Evolutionary conservation across 176 grass and related monocot genomes (phyloP).

Genomic region (Juncus inflexus): DNA sequence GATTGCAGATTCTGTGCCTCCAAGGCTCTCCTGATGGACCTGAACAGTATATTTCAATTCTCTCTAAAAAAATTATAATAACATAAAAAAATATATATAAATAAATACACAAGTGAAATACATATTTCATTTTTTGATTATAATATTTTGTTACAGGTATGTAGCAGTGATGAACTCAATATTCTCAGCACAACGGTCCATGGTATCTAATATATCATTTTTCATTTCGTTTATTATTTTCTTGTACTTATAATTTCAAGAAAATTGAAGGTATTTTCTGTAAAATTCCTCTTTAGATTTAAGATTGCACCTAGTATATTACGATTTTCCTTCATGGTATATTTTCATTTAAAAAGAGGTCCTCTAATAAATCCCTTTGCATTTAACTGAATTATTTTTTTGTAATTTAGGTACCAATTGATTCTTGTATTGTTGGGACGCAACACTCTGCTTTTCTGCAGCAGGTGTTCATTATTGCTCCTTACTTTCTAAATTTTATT

Average conservation of each 20-base stretch:
- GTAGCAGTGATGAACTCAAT: conserved; percentile 98
- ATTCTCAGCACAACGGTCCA: conserved; percentile 89
- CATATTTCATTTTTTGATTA: conserved; percentile 3
- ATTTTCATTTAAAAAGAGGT: no score
- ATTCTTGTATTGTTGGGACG: conserved; percentile 81
- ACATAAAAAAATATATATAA: background rate
- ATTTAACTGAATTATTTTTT: conserved; percentile 8
- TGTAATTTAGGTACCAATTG: conserved; percentile 70
- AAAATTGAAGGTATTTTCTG: no score
- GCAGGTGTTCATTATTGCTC: conserved; percentile 41
- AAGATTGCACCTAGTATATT: no score
- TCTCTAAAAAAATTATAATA: background rate
- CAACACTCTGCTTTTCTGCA: conserved; percentile 97
- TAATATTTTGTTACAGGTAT: conserved; percentile 61
- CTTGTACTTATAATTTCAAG: no score
- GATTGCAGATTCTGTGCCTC: conserved; percentile 79
- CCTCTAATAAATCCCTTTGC: background rate
- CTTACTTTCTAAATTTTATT: background rate
- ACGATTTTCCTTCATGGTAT: no score
- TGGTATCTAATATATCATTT: conserved; percentile 36
- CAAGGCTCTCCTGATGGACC: conserved; percentile 96
- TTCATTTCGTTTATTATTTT: no score
- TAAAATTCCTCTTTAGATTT: no score
- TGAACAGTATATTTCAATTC: conserved; percentile 68
- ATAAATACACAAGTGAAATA: background rate